phyloP scores from a whole-genome alignment of 2,329 filamentous ascomycete genomes.

The Trichoderma arundinaceum region DNA sequence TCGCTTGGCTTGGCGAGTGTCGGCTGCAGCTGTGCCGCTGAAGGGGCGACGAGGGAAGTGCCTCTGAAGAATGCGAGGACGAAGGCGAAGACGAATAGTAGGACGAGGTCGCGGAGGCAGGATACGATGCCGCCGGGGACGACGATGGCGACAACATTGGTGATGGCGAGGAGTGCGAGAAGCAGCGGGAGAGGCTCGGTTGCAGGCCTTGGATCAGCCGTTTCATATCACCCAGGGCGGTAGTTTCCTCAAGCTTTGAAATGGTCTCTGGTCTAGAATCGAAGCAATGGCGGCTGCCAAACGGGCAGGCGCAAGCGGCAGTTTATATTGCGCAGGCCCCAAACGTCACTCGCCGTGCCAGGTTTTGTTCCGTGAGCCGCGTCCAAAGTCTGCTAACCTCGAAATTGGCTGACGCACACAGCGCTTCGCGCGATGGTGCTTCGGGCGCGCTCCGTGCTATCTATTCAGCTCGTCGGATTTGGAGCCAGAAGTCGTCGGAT shows the following conservation, averaged over 20 bases:
- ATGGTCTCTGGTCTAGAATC: background rate
- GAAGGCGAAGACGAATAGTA: conserved; percentile 27
- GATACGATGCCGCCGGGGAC: conserved; percentile 20
- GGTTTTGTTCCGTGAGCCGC: conserved; percentile 21
- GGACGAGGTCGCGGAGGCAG: conserved; percentile 19
- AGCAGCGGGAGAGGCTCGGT: conserved; percentile 24
- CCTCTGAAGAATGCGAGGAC: conserved; percentile 14
- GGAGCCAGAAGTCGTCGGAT: too few species aligned
- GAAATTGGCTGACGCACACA: conserved; percentile 18
- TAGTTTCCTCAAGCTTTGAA: conserved; percentile 3
- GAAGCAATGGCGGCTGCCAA: background rate
- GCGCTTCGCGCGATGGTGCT: conserved; percentile 2
- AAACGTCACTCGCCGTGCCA: conserved; percentile 7
- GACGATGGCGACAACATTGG: conserved; percentile 26
- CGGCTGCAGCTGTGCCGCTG: conserved; percentile 3
- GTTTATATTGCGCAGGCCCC: conserved; percentile 28
- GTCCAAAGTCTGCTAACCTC: conserved; percentile 13
- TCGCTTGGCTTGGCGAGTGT: conserved; percentile 3
- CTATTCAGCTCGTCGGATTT: too few species aligned
- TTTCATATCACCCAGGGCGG: conserved; percentile 25
- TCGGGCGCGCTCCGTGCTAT: background rate
- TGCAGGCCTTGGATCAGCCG: conserved; percentile 30
- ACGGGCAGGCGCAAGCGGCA: conserved; percentile 20
- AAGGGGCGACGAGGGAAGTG: background rate
- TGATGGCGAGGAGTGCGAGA: background rate